Percentiles rank a stretch among this genome's conserved stretches.
These are phyloP conservation scores for Aspergillus felis DNA, from an alignment of 2,329 filamentous ascomycete genomes.

Conservation along the genomic window DNA sequence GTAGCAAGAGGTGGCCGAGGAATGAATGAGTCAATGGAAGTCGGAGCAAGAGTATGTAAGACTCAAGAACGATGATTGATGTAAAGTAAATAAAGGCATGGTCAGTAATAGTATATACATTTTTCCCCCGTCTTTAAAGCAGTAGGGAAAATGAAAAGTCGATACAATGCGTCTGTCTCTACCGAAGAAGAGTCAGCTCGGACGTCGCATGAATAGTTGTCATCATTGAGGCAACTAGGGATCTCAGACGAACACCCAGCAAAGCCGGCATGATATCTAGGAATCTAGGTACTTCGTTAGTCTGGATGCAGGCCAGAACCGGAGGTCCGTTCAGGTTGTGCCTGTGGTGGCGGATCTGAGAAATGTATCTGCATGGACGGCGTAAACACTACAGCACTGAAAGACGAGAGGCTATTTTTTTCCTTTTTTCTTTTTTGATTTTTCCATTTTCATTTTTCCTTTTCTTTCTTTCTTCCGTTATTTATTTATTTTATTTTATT, in stretches of 20 bases:
- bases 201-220: background rate
- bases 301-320: background rate
- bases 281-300: background rate
- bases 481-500: background rate
- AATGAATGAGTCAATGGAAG: background rate
- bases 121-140: background rate
- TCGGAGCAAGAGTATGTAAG: background rate
- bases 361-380: background rate
- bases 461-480: background rate
- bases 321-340: background rate
- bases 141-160: background rate
- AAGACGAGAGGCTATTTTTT: background rate
- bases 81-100: background rate
- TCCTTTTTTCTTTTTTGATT: background rate
- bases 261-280: background rate
- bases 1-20: background rate
- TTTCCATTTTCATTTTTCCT: background rate
- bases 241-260: background rate
- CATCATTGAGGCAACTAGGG: background rate
- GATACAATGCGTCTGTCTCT: background rate
- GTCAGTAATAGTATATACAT: background rate
- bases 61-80: background rate
- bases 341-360: background rate
- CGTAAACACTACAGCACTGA: background rate
- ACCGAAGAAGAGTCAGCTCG: background rate